These are phyloP conservation scores for Fusarium tricinctum DNA, from an alignment of 2,329 filamentous ascomycete species.

Conservation along the genomic window DNA sequence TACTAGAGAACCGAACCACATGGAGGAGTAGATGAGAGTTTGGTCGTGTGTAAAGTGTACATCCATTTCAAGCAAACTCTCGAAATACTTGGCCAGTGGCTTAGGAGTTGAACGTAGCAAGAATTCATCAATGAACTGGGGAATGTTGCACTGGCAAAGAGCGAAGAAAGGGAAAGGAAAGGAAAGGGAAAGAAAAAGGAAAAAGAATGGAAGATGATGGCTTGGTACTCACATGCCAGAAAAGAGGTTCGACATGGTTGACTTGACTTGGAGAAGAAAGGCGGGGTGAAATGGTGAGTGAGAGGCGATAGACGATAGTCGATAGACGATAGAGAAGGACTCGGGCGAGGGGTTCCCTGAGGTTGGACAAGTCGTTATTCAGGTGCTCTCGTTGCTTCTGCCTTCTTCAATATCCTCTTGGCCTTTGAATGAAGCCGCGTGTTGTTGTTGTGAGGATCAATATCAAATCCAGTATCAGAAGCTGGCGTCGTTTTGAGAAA, in stretches of 20 bases:
- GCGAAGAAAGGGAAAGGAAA: too few relatives aligned
- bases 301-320: conserved; percentile 40
- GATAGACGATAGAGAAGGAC: conserved; percentile 41
- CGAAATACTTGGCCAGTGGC: conserved; percentile 16
- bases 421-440: conserved; percentile 7
- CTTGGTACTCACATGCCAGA: conserved; percentile 70
- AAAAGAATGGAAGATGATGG: conserved; percentile 11
- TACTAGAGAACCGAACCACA: conserved; percentile 34
- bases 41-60: conserved; percentile 19
- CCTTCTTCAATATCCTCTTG: conserved; percentile 4
- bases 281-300: conserved; percentile 47
- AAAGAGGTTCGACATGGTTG: conserved; percentile 71
- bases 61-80: conserved; percentile 5
- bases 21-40: conserved; percentile 27
- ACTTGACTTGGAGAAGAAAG: conserved; percentile 25
- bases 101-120: conserved; percentile 20
- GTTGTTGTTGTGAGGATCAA: conserved; percentile 39
- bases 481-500: conserved; percentile 46
- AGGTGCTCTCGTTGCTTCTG: background rate
- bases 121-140: conserved; percentile 1
- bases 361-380: conserved; percentile 11
- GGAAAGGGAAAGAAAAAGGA: background rate
- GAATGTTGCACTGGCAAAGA: conserved; percentile 36
- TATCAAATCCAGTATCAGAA: conserved; percentile 40
- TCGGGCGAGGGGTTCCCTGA: conserved; percentile 22